Evolutionary conservation across 164 flowering plant genomes (phyloP), one percentile per base, ranked within the genome.

Genomic region (Berberis vulgaris): DNA sequence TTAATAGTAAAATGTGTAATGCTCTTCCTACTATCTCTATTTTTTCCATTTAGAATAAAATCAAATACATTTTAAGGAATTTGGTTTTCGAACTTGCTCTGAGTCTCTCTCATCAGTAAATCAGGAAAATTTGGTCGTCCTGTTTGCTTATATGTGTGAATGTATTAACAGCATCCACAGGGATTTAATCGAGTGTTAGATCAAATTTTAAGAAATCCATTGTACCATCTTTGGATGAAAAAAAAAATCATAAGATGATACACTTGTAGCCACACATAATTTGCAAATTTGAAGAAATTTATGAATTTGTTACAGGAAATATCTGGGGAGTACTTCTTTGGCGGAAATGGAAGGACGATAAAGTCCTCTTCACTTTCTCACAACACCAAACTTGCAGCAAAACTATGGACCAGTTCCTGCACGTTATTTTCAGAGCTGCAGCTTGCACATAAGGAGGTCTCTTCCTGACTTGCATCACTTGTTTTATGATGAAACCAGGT

Each of bases 251-350:
- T 49, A 11, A 47, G 9, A 47, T 5, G 7, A 5, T 47, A 47
- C 50, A 47, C 7, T 5, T 9, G 5, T 0, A 47, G 9, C 9
- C 5, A 47, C 9, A 7, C 11, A 12, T 11, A 52, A 3, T 52
- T 10, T 52, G 50, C n/a, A 52, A 42, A 7, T 47, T 46, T 42
- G 1, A 12, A 11, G 9, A 7, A 42, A 44, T 50, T 62, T 6
- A 3, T 3, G 3, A 3, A 3, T 47, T 47, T 62, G 49, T 68
- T 69, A 58, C 90, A 91, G 96, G 95, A 79, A 71, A 64, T 67
- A 50, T 88, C 96, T 1, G 98, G 98, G 46, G 49, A 73, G 9
- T 89, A 89, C 78, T 91, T 87, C 56, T 91, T 84, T 64, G 98
- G 98, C 53, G 96, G 94, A 56, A 82, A 74, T 12, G 90, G 98